Evolutionary conservation across 305 asterid species (phyloP), one percentile per base, ranked within the genome.

Genomic region (Fraxinus xanthoxyloides): DNA sequence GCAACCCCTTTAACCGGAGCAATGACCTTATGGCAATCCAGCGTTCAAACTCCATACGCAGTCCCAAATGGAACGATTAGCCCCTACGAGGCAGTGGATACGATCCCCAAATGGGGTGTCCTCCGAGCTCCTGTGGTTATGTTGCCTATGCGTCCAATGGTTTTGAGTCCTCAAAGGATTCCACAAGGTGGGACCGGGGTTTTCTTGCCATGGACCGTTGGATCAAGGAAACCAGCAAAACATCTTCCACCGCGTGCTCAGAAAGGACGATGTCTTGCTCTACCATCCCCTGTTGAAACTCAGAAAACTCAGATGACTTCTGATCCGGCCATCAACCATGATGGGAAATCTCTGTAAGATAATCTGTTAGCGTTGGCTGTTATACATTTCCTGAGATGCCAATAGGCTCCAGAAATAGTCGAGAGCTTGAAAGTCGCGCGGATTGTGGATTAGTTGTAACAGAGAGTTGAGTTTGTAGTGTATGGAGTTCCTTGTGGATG

Each of bases 211-310:
- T 91, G 94, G 95, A 85, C 87, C 1, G 92, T 81, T 23, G 90
- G 92, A 35, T 85, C 93, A 5, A 86, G 95, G 74, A 93, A 90
- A 80, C 96, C 90, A 30, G 88, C 90, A 30, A 94, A 88, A 78
- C 98, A 92, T 82, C 95, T 96, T 40, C 99, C 98, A 0, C 98
- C 98, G 1, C 97, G 99, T 1, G 98, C 98, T 32, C 98, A 92
- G 79, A 94, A 90, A 82, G 88, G 94, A 30, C 89, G 92, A 67
- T 85, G 85, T 87, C 97, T 95, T 36, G 91, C 97, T n/a, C 90
- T 95, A 21, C 90, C 94, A 79, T 83, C 97, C 80, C 84, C 98
- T 0, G 86, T 54, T 17, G 94, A 89, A 26, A 17, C 88, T 35
- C 87, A 82, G 15, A 89, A 89, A 85, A 46, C 87, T 1, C 91